Evolutionary conservation across 73 alveolate genomes (phyloP).

Genomic region (Tetrahymena malaccensis): DNA sequence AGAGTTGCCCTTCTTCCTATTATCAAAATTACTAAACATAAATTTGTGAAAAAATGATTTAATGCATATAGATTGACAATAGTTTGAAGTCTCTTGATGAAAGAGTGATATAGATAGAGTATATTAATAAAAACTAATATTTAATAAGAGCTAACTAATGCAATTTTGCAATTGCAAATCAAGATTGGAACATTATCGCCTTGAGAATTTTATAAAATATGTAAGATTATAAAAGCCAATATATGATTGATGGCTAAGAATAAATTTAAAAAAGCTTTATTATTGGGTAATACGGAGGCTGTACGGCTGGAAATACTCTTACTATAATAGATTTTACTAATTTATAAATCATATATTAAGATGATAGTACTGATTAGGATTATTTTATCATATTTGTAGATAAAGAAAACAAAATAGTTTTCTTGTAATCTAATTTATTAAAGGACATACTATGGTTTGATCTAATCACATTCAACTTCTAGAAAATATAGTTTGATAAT

Average conservation of each 20-base stretch:
- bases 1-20: not conserved
- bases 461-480: no score
- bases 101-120: not conserved
- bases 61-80: not conserved
- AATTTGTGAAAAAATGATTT: not conserved
- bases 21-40: not conserved
- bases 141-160: not conserved
- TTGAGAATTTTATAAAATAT: no score
- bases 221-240: not conserved
- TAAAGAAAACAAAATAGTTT: not conserved
- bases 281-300: not conserved
- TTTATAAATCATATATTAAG: no score
- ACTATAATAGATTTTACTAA: not conserved
- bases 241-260: not conserved
- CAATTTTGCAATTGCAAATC: not conserved
- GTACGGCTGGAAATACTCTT: not conserved
- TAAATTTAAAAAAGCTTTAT: not conserved
- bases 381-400: not conserved
- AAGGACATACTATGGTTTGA: not conserved
- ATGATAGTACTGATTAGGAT: not conserved
- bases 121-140: no score
- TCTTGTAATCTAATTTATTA: not conserved
- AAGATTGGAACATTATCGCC: not conserved
- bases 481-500: no score
- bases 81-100: not conserved